Conservation (phyloP, 257 asterid species). For the Plectranthus barbatus region DNA sequence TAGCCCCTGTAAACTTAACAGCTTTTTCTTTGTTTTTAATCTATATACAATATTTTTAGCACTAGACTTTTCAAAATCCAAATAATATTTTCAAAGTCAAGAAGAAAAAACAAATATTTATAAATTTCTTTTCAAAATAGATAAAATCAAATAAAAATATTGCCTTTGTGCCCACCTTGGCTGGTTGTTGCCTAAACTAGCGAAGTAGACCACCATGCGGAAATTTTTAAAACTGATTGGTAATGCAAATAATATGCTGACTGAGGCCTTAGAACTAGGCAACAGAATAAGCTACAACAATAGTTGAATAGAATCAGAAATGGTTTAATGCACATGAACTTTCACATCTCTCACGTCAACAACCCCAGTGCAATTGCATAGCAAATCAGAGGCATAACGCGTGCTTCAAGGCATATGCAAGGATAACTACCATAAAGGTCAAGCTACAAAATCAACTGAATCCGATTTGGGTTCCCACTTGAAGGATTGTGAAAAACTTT, state of each 20-base stretch:
- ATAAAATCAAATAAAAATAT: background rate
- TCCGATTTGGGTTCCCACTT: background rate
- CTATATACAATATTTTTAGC: background rate
- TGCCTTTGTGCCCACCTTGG: background rate
- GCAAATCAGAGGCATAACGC: background rate
- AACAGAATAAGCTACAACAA: background rate
- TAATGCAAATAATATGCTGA: background rate
- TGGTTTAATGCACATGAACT: background rate
- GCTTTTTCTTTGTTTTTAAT: background rate
- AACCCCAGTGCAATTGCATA: background rate
- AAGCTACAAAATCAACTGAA: background rate
- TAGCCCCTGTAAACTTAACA: background rate
- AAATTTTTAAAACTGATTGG: background rate
- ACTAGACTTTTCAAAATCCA: background rate
- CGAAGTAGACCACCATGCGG: background rate
- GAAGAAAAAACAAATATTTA: background rate
- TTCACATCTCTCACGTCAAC: background rate
- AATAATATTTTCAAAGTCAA: background rate
- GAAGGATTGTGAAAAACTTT: background rate
- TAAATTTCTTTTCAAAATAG: too few species aligned
- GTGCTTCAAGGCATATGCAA: background rate
- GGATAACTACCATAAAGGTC: background rate
- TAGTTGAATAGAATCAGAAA: background rate
- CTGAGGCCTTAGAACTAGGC: background rate
- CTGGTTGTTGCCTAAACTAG: background rate